Evolutionary conservation across 768 basidiomycete species (phyloP).

Genomic region (Suillus brevipes): DNA sequence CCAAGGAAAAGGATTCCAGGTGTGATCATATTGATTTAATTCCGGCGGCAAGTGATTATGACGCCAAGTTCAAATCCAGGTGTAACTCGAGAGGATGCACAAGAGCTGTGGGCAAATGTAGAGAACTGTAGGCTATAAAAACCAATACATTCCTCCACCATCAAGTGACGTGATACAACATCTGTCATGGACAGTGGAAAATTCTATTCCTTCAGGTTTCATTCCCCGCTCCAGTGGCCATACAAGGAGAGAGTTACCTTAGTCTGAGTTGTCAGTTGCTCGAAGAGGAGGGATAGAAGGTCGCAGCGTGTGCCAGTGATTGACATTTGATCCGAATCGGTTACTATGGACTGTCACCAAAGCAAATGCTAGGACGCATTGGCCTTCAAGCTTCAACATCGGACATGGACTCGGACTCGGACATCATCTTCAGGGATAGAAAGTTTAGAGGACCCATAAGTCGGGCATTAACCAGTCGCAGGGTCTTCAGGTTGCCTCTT

Average conservation of each 20-base stretch:
- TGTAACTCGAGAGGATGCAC: background rate
- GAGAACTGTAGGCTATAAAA: background rate
- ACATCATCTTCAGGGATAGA: background rate
- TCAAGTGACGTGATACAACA: background rate
- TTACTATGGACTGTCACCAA: background rate
- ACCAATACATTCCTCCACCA: background rate
- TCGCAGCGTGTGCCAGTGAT: background rate
- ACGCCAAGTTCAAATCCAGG: background rate
- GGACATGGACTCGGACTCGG: background rate
- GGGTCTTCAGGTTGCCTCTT: background rate
- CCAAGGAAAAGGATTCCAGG: slow-evolving; percentile 19
- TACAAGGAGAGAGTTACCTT: background rate
- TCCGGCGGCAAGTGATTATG: background rate
- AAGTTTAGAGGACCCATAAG: background rate
- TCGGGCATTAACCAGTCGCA: background rate
- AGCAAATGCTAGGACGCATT: background rate
- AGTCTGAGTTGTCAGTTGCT: background rate
- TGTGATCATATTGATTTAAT: slow-evolving; percentile 12
- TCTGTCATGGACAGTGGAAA: background rate
- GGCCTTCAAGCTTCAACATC: background rate
- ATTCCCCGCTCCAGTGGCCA: background rate
- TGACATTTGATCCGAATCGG: background rate
- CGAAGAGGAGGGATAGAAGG: background rate
- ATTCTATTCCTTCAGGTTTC: background rate
- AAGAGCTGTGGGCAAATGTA: too few relatives aligned